Evolutionary conservation across 192 early-diverging fungal genomes (phyloP).

Genomic region (Rhizoclosmatium sp.): DNA sequence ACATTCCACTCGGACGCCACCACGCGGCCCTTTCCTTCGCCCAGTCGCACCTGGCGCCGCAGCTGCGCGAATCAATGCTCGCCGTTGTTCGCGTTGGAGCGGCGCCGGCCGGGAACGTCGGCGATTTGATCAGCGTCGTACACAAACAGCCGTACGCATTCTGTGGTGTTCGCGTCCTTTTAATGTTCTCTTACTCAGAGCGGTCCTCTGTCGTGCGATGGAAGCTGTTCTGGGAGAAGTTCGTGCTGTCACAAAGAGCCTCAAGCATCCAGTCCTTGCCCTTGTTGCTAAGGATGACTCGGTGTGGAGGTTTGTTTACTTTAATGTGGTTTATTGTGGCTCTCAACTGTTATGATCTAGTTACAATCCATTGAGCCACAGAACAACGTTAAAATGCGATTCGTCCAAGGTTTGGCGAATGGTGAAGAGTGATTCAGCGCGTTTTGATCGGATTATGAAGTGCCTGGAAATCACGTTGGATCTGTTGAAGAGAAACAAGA

Average conservation of each 20-base stretch:
- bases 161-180: neutral
- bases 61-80: neutral
- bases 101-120: neutral
- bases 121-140: neutral
- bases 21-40: neutral
- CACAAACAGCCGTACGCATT: neutral
- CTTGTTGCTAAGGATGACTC: slow-evolving; percentile 12
- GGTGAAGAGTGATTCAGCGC: neutral
- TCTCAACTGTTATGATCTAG: neutral
- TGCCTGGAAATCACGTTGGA: slow-evolving; percentile 34
- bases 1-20: neutral
- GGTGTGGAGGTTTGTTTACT: slow-evolving; percentile 15
- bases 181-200: neutral
- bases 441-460: slow-evolving; percentile 6
- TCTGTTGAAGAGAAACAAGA: slow-evolving; percentile 27
- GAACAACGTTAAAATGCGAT: neutral
- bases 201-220: neutral
- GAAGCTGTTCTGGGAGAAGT: neutral
- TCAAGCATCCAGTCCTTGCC: neutral
- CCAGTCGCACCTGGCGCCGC: neutral
- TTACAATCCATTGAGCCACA: neutral
- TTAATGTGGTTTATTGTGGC: neutral
- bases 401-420: neutral
- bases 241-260: neutral
- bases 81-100: neutral